A percentile compares a stretch with the other conserved stretches of the same genome.
Evolutionary conservation across 306 rosid genomes (phyloP).

Genomic region (Lathyrus tuberosus): DNA sequence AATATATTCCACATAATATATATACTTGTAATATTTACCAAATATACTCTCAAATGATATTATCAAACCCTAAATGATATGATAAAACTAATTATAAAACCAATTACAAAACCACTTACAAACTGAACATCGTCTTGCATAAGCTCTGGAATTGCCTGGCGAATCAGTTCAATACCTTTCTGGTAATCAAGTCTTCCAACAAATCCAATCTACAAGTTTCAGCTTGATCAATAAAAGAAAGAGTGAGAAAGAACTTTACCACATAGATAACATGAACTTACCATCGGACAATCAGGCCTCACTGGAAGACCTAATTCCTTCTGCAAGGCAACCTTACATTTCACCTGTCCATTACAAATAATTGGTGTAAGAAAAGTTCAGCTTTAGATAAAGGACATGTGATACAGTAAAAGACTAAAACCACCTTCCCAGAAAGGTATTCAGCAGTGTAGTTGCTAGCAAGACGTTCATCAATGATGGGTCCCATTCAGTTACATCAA

Average conservation of each 20-base stretch:
- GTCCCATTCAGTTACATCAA: slow-evolving; percentile 79
- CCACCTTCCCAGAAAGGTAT: slow-evolving; percentile 80
- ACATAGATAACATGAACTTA: slow-evolving; percentile 41
- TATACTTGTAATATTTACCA: neutral
- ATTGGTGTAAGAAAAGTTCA: slow-evolving; percentile 29
- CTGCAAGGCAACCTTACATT: slow-evolving; percentile 81
- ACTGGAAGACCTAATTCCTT: slow-evolving; percentile 76
- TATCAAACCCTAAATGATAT: neutral
- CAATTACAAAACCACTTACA: slow-evolving; percentile 55
- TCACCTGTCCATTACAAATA: slow-evolving; percentile 48
- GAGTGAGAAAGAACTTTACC: slow-evolving; percentile 9
- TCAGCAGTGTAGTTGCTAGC: slow-evolving; percentile 63
- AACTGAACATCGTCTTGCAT: slow-evolving; percentile 83
- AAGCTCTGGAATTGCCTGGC: slow-evolving; percentile 61
- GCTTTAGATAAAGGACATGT: slow-evolving; percentile 6
- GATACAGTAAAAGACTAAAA: slow-evolving; percentile 28
- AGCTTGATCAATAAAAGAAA: slow-evolving; percentile 36
- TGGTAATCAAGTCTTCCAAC: slow-evolving; percentile 87
- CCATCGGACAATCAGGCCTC: slow-evolving; percentile 79
- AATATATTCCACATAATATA: slow-evolving; percentile 26
- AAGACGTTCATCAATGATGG: slow-evolving; percentile 71
- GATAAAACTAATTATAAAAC: slow-evolving; percentile 25
- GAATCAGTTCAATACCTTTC: slow-evolving; percentile 85
- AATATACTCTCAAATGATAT: slow-evolving; percentile 29
- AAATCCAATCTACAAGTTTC: slow-evolving; percentile 75